Base-by-base conservation (phyloP, 2,329 filamentous ascomycete species). In the Nigrograna mackinnonii region DNA sequence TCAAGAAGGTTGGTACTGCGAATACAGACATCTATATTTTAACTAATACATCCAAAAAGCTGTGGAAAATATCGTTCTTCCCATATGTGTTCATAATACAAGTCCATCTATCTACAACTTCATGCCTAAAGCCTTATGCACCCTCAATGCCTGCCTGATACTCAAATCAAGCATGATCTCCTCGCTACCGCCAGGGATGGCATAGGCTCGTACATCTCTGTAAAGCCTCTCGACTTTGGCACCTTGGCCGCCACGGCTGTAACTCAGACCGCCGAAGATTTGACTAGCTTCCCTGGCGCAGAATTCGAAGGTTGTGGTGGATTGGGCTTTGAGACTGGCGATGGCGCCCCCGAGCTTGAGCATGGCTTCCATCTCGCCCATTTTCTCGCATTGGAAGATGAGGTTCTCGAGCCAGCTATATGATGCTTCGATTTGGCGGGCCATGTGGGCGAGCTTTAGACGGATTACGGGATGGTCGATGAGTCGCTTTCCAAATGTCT, bases 121-220 rank as follows among this genome's bases (percentile, higher is more conserved):
- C 92, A 97, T 96, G 7, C 94, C 94, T 68, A 96, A 77, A 49
- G 85, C 85, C 79, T 96, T 86, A 58, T 91, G 89, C 41, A 99
- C 94, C 68, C 83, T 85, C 77, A 96, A 69, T 50, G 86, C 87
- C 78, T 96, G 91, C 58, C 92, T 80, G 69, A 99, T 95, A 73
- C 89, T 95, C 63, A 99, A 72, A 70, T 99, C 94, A 54, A 97
- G 76, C 94, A 99, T 99, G 54, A 99, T 99, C 80, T 99, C 94
- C 76, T 99, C 92, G 54, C 85, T 90, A 18, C 94, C 94, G 61
- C 94, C 94, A 3, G 94, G 94, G 57, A 99, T 79, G 19, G 94
- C 92, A 70, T 99, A 97, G 1, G 94, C 94, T 57, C 94, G 82
- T 13, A 97, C 94, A 69, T 99, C 94, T 50, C 94, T 82, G 72